Evolutionary conservation across 2,329 filamentous ascomycete species (phyloP).

Genomic region (Penicillium frequentans): DNA sequence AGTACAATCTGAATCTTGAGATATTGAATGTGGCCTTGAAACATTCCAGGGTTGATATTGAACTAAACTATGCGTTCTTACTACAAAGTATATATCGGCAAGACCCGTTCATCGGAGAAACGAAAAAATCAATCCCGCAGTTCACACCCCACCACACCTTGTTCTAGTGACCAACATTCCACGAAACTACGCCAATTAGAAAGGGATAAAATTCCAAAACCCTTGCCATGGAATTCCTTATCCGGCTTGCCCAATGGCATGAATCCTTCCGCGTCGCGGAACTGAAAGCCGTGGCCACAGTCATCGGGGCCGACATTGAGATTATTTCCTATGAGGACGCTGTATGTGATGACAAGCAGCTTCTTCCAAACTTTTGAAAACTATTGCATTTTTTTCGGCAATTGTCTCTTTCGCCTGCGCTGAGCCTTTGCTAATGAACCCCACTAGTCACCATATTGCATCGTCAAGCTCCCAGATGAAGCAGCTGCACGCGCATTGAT

Average conservation of each 20-base stretch:
- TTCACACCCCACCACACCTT: neutral
- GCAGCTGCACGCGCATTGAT: conserved; percentile 67
- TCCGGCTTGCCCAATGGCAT: conserved; percentile 86
- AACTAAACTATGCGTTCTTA: neutral
- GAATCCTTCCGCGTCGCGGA: conserved; percentile 89
- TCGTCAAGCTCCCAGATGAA: conserved; percentile 67
- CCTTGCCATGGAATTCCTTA: conserved; percentile 68
- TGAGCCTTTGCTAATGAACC: neutral
- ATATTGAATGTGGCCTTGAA: neutral
- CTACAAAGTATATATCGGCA: neutral
- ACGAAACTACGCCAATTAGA: neutral
- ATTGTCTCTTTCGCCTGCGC: neutral
- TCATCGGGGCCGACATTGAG: conserved; percentile 67
- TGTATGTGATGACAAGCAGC: conserved; percentile 53
- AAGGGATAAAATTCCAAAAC: neutral
- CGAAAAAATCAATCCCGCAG: conserved; percentile 5
- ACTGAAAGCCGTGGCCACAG: conserved; percentile 72
- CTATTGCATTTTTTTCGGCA: neutral
- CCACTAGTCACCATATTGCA: conserved; percentile 79
- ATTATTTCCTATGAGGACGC: conserved; percentile 72
- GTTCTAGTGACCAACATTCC: neutral
- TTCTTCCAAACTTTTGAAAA: neutral
- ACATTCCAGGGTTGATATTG: neutral
- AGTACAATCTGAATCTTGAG: neutral
- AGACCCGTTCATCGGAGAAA: neutral